Evolutionary conservation across 2,329 filamentous ascomycete species (phyloP).

Genomic region (Ophiobolus disseminans): DNA sequence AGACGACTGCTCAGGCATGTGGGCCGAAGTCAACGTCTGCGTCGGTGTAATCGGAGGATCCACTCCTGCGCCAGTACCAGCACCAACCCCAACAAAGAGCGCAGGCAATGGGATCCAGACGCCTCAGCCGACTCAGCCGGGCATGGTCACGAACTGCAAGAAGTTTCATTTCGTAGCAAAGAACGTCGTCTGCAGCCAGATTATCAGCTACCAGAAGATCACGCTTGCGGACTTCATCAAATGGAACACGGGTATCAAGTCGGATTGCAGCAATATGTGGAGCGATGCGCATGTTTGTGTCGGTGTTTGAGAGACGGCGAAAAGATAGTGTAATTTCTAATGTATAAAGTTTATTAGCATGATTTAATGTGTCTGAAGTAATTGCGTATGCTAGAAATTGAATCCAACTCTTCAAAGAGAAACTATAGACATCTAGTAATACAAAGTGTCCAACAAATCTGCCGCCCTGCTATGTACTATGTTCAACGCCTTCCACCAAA

Average conservation of each 20-base stretch:
- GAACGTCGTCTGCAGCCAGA: neutral
- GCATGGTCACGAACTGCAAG: slow-evolving; percentile 17
- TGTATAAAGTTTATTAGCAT: too few species aligned
- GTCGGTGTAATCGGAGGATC: slow-evolving; percentile 6
- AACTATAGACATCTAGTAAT: too few species aligned
- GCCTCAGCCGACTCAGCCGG: slow-evolving; percentile 8
- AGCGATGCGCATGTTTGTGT: too few species aligned
- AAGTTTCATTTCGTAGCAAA: slow-evolving; percentile 8
- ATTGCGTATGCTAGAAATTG: too few species aligned
- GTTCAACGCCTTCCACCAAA: too few species aligned
- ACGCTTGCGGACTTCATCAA: slow-evolving; percentile 1
- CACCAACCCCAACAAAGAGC: slow-evolving; percentile 5
- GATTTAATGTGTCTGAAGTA: too few species aligned
- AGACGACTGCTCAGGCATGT: slow-evolving; percentile 8
- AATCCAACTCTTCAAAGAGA: too few species aligned
- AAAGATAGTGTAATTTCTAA: too few species aligned
- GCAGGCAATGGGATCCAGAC: slow-evolving; percentile 13
- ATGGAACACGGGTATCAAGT: slow-evolving; percentile 11
- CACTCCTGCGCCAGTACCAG: neutral
- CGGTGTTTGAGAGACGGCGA: too few species aligned
- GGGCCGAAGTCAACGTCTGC: slow-evolving; percentile 14
- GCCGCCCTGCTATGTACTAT: too few species aligned
- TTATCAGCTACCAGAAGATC: slow-evolving; percentile 7
- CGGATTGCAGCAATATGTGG: slow-evolving; percentile 2
- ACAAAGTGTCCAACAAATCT: too few species aligned